Conservation (phyloP, 768 basidiomycete genomes). For the Nidularia sp. region DNA sequence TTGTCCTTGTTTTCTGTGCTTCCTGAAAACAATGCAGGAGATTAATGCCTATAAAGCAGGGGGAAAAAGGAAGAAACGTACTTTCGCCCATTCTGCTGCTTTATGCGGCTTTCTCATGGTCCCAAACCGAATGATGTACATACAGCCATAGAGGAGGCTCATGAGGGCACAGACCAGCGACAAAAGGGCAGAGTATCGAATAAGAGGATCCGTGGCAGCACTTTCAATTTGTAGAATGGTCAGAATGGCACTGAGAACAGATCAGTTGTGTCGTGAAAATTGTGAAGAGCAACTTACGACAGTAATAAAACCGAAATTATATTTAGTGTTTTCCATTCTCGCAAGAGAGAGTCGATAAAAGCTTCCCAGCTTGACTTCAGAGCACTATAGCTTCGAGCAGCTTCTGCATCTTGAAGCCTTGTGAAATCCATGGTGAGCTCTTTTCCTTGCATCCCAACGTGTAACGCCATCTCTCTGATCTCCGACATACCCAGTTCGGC, state of each 20-base stretch:
- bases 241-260: constrained; percentile 18
- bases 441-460: too few species aligned
- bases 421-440: too few species aligned
- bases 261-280: constrained; percentile 2
- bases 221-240: constrained; percentile 25
- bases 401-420: too few species aligned
- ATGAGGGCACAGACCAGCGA: constrained; percentile 56
- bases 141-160: constrained; percentile 56
- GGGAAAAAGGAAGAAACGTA: constrained; percentile 9
- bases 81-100: constrained; percentile 59
- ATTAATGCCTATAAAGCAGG: background rate
- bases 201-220: constrained; percentile 46
- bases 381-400: constrained; percentile 8
- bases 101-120: constrained; percentile 59
- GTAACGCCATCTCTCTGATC: constrained; percentile 30
- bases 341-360: constrained; percentile 19
- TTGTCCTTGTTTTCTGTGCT: constrained; percentile 29
- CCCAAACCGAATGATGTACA: constrained; percentile 58
- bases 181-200: constrained; percentile 49
- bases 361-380: constrained; percentile 29
- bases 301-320: constrained; percentile 20
- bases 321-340: constrained; percentile 23
- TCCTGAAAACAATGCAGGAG: constrained; percentile 30
- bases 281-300: constrained; percentile 7
- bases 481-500: constrained; percentile 59